Conservation (phyloP, 1,284 basidiomycete species). For the Puccinia triticina region DNA sequence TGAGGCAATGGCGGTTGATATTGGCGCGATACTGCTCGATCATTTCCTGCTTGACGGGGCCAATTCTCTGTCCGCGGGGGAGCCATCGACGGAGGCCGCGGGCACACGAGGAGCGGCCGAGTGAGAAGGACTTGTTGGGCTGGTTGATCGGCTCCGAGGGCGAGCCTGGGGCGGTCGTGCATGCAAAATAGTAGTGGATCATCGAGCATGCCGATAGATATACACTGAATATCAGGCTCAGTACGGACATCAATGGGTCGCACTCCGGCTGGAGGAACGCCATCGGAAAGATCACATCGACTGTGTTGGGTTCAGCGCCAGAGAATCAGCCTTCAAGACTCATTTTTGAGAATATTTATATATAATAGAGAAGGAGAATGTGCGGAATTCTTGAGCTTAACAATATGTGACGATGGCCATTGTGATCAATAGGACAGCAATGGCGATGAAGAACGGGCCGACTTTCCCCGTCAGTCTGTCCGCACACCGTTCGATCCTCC, state of each 20-base stretch:
- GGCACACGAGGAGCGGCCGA: neutral
- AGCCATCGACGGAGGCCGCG: slow-evolving; percentile 67
- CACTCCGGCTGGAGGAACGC: slow-evolving; percentile 75
- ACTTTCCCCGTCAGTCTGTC: slow-evolving; percentile 84
- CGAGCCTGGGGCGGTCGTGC: slow-evolving; percentile 6
- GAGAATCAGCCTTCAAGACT: no score
- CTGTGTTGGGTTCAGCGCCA: no score
- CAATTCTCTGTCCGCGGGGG: slow-evolving; percentile 64
- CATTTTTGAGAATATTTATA: no score
- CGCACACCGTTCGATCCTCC: slow-evolving; percentile 72
- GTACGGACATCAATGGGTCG: slow-evolving; percentile 69
- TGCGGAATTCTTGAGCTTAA: slow-evolving; percentile 65
- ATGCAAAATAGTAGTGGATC: slow-evolving; percentile 24
- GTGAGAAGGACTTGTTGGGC: neutral
- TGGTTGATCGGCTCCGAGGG: neutral
- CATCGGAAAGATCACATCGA: slow-evolving; percentile 75
- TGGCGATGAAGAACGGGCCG: slow-evolving; percentile 81
- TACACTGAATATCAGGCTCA: neutral
- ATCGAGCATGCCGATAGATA: slow-evolving; percentile 10
- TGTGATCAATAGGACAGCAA: slow-evolving; percentile 74
- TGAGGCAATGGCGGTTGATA: slow-evolving; percentile 62
- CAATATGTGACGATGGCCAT: slow-evolving; percentile 78
- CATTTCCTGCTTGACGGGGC: slow-evolving; percentile 62
- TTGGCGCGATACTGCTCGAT: slow-evolving; percentile 72
- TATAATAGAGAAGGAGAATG: slow-evolving; percentile 64